Evolutionary conservation across 176 grass and related monocot species (phyloP).

Genomic region (Triticum dicoccoides): DNA sequence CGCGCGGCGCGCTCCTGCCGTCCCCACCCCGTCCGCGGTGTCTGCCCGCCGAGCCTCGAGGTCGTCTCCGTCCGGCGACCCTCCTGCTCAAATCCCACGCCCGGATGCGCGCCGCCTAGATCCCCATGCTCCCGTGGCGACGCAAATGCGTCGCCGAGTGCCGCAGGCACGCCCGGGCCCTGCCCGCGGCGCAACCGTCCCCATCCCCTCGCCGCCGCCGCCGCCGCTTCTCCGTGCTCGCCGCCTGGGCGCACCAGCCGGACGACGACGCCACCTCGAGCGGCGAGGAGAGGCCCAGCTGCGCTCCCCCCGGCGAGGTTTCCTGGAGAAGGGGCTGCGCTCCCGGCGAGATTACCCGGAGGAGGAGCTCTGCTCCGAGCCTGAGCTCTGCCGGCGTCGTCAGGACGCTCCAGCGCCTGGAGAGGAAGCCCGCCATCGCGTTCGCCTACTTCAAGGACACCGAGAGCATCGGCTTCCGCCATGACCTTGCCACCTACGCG

Average conservation of each 20-base stretch:
- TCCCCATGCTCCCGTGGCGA: conserved; percentile 22
- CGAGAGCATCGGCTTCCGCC: conserved; percentile 46
- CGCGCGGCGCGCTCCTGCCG: background rate
- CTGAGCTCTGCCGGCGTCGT: conserved; percentile 40
- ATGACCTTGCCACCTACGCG: conserved; percentile 52
- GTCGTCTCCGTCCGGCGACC: background rate
- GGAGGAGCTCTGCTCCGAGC: background rate
- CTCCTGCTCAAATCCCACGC: background rate
- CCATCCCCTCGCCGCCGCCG: background rate
- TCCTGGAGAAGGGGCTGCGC: background rate
- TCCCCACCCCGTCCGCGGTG: background rate
- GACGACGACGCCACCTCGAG: conserved; percentile 45
- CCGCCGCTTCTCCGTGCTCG: conserved; percentile 20
- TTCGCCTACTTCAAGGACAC: conserved; percentile 68
- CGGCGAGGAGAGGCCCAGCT: conserved; percentile 41
- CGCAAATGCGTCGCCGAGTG: conserved; percentile 37
- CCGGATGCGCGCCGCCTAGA: background rate
- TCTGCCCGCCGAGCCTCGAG: background rate
- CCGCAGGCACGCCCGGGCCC: conserved; percentile 21
- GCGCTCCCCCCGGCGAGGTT: background rate
- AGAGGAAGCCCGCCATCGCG: conserved; percentile 34
- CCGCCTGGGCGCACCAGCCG: background rate
- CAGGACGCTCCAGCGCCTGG: conserved; percentile 37
- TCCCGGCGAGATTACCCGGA: background rate
- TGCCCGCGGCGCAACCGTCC: background rate